Evolutionary conservation across 345 rosid genomes (phyloP), one percentile per base, ranked within the genome.

Genomic region (Limnanthes douglasii): DNA sequence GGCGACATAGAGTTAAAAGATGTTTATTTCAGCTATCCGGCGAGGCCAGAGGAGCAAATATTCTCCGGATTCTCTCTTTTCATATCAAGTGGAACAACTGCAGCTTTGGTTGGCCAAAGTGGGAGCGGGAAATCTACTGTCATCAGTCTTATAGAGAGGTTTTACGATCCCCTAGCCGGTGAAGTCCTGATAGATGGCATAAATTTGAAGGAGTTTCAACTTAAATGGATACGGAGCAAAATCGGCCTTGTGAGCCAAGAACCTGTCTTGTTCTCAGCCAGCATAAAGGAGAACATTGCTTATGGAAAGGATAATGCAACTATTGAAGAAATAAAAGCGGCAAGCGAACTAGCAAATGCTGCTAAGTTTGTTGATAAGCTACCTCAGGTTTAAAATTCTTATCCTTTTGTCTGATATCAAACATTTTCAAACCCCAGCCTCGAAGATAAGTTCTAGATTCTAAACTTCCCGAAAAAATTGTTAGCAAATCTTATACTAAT

Each of bases 161-260:
- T 76, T 36, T 76, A 70, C 29, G 88, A 76, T 48, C 88, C 81
- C 0, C 66, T 48, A 24, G 39, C 48, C 0, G 84, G 70, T 18
- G 64, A 68, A 63, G 71, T 81, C 8, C 64, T 46, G 2, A 62
- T 70, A 4, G 88, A 77, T 40, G 75, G 80, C 2, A 34, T 68
- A 18, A 61, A 81, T 18, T 55, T 68, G n/a, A 71, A 55, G 45
- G 64, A 70, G 13, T 57, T 68, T 33, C 78, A 69, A 32, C 66
- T 81, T 4, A 70, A 46, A 50, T 81, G 85, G 81, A 71, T 73
- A 18, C 65, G 94, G 30, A 43, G 38, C 22, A 66, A 73, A 37
- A 77, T 81, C 9, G 81, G 88, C 11, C 73, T 81, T 30, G 94
- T 81, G 23, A 77, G 88, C 50, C 88, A 71, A 57, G 88, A 77